phyloP scores from a whole-genome alignment of 352 stramenopile species.

The Blastocystis sp. region DNA sequence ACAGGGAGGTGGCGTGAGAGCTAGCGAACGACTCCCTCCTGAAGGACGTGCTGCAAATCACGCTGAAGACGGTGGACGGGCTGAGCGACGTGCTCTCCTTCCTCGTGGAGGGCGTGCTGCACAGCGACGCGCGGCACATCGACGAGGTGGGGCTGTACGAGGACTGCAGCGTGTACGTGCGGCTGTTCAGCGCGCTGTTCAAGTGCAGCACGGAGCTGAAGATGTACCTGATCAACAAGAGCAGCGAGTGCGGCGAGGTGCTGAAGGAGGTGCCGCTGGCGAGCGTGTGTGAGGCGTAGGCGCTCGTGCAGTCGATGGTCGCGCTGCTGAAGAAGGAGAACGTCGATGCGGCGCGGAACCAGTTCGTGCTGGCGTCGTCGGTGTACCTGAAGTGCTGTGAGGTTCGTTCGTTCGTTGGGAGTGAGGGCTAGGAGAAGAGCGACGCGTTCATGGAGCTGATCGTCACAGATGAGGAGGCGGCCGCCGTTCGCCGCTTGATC shows the following conservation, averaged over 20 bases:
- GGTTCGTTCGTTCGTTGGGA: neutral
- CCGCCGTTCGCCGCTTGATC: neutral
- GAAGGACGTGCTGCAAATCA: constrained; percentile 44
- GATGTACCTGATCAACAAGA: constrained; percentile 23
- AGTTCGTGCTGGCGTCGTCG: constrained; percentile 33
- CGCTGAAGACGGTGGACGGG: constrained; percentile 18
- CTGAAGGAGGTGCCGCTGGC: neutral
- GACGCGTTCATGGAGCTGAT: constrained; percentile 59
- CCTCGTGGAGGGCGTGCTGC: constrained; percentile 43
- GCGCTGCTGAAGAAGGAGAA: neutral
- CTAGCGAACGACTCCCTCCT: constrained; percentile 34
- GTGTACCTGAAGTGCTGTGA: constrained; percentile 57
- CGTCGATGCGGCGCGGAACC: constrained; percentile 4
- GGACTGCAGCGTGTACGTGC: constrained; percentile 53
- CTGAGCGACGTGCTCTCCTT: constrained; percentile 38
- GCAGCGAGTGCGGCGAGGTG: constrained; percentile 59
- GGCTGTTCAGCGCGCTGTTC: constrained; percentile 46
- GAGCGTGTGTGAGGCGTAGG: neutral
- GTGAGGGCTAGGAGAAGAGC: neutral
- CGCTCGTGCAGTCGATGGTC: constrained; percentile 12
- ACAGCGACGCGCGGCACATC: constrained; percentile 16
- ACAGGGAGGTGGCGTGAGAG: neutral
- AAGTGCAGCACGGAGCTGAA: constrained; percentile 17
- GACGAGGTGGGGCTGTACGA: constrained; percentile 39
- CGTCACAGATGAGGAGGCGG: constrained; percentile 31